Evolutionary conservation across 148 eudicot genomes (phyloP).

Genomic region (Selenicereus undatus): DNA sequence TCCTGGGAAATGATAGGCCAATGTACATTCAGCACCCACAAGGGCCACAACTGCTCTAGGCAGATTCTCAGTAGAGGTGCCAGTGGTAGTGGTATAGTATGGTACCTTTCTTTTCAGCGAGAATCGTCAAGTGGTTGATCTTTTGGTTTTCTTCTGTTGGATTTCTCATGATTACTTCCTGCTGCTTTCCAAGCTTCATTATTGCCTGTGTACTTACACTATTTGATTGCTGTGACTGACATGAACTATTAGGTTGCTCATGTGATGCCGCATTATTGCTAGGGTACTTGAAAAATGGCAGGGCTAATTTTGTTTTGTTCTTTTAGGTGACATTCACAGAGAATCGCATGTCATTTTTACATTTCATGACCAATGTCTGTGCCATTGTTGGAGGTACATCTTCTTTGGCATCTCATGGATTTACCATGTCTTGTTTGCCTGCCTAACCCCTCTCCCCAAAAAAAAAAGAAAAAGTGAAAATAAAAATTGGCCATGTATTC

Average conservation of each 20-base stretch:
- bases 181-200: not conserved
- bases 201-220: too few species aligned
- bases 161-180: not conserved
- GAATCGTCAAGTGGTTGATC: not conserved
- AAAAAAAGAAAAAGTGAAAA: too few species aligned
- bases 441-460: not conserved
- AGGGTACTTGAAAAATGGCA: not conserved
- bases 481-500: too few species aligned
- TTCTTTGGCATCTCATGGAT: conserved; percentile 1
- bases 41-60: too few species aligned
- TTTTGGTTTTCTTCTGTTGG: not conserved
- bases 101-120: too few species aligned
- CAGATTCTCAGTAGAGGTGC: too few species aligned
- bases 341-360: conserved; percentile 60
- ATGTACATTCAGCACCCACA: too few species aligned
- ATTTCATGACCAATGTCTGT: conserved; percentile 84
- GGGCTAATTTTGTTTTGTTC: conserved; percentile 7
- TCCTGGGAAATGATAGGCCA: not conserved
- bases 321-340: conserved; percentile 77
- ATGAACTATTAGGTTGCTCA: not conserved
- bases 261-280: not conserved
- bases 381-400: conserved; percentile 85
- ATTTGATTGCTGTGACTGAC: not conserved
- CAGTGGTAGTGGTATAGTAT: too few species aligned
- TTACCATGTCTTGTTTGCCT: not conserved